Base-by-base conservation (phyloP, 768 basidiomycete species). In the Pisolithus orientalis region DNA sequence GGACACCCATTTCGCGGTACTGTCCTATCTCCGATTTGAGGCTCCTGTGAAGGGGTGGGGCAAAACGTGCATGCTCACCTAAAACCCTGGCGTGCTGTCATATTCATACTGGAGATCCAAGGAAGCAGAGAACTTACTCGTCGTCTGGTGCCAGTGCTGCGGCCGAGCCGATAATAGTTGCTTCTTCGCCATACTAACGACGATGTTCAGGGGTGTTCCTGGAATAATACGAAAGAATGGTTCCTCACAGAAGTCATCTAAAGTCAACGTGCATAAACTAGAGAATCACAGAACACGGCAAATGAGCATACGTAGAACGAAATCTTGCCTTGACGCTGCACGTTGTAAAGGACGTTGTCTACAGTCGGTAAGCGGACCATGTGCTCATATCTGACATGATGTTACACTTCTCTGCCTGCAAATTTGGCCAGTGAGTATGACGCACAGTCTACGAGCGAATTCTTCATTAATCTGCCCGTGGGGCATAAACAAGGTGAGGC, bases 281-380 rank as follows among this genome's bases (percentile, higher is more conserved):
- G 25, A 16, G 27, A 44, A 28, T 24, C 47, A 40, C 29, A 48
- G 48, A 16, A 53, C 9, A 8, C 49, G 44, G 24, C 54, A 51
- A 16, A 8, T 44, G 38, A 21, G 72, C 85, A 60, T 64, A 90
- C 91, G 65, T 91, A 93, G 68, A 92, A 93, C 5, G 87, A 88
- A 58, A 91, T 91, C 69, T 90, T 91, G 27, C 94, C 94, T 67
- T 97, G 94, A 7, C 94, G 81, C 64, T 97, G 94, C 8, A 94
- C 83, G 59, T 94, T 94, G 69, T 93, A 90, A 14, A 97, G 75
- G 34, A 95, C 74, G 58, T 84, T 93, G 71, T 96, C 94, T 65
- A 94, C 71, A 39, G 84, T 82, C 0, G 94, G 94, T 50, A 91
- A 70, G 29, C 90, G 74, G 51, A 80, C 79, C 87, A 91, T 92